Evolutionary conservation across 1,139 yeast species (phyloP).

Genomic region (Yamadazyma songkhlaensis): DNA sequence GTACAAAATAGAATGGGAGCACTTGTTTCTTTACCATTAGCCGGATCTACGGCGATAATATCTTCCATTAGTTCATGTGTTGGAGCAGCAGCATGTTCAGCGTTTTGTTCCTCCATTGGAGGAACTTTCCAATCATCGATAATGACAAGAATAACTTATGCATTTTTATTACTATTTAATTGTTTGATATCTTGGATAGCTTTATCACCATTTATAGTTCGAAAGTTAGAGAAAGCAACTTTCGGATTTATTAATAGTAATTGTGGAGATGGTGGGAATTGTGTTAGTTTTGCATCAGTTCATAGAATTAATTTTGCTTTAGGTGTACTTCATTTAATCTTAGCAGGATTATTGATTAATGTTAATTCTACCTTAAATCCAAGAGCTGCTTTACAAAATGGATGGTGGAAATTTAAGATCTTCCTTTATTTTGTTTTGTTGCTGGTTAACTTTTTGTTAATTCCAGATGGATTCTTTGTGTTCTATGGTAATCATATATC

Average conservation of each 20-base stretch:
- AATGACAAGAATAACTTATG: constrained; percentile 72
- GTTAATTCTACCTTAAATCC: constrained; percentile 80
- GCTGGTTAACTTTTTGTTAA: constrained; percentile 58
- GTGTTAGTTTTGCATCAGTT: constrained; percentile 91
- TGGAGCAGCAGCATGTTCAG: constrained; percentile 82
- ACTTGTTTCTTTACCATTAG: constrained; percentile 66
- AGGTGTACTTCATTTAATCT: constrained; percentile 70
- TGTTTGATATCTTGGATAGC: constrained; percentile 89
- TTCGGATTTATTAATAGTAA: constrained; percentile 62
- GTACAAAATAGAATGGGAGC: constrained; percentile 69
- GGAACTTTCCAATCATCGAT: constrained; percentile 66
- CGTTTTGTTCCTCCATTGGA: constrained; percentile 61
- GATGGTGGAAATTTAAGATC: constrained; percentile 83
- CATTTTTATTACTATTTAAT: constrained; percentile 70
- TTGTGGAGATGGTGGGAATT: constrained; percentile 73
- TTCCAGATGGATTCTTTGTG: constrained; percentile 85
- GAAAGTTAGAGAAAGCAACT: constrained; percentile 70
- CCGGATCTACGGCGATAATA: constrained; percentile 46
- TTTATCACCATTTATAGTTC: constrained; percentile 76
- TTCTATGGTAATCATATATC: constrained; percentile 92
- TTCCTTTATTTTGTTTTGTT: constrained; percentile 58
- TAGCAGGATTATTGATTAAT: constrained; percentile 67
- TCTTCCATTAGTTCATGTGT: constrained; percentile 70
- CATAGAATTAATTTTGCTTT: constrained; percentile 88
- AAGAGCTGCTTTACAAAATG: constrained; percentile 82